A percentile compares a stretch with the other conserved stretches of the same genome.
These are phyloP conservation scores for Vigna radiata DNA, from an alignment of 306 rosid genomes.

Conservation along the genomic window DNA sequence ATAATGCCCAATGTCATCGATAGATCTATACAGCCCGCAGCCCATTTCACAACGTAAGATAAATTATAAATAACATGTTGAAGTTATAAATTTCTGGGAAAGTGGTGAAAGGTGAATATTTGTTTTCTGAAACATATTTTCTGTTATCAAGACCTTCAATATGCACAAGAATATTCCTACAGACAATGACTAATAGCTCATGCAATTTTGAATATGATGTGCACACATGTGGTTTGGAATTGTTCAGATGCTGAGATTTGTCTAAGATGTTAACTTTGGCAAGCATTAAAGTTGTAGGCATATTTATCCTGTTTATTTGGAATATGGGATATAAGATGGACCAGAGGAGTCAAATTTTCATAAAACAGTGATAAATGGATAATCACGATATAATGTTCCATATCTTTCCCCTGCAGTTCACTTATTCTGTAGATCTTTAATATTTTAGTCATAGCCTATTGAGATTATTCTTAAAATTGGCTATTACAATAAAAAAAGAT, in stretches of 20 bases:
- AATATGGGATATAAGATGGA: slow-evolving; percentile 19
- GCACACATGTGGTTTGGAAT: slow-evolving; percentile 21
- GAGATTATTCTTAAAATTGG: background rate
- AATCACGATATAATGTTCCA: background rate
- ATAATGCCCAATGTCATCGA: background rate
- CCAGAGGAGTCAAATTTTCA: background rate
- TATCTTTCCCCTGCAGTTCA: background rate
- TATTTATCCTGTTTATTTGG: slow-evolving; percentile 9
- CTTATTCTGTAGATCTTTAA: background rate
- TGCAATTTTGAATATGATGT: slow-evolving; percentile 8
- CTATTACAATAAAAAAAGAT: slow-evolving; percentile 29
- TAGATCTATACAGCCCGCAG: slow-evolving; percentile 1
- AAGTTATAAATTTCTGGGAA: background rate
- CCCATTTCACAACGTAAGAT: background rate
- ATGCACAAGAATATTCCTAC: slow-evolving; percentile 2
- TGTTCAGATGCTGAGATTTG: background rate
- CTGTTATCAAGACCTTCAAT: background rate
- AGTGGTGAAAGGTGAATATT: background rate
- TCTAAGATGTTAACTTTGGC: background rate
- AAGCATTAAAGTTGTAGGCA: slow-evolving; percentile 3
- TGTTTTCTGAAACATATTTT: background rate
- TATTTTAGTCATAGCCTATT: slow-evolving; percentile 18
- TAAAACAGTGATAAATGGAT: background rate
- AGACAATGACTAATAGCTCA: background rate
- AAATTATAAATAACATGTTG: background rate